A percentile compares a stretch with the other conserved stretches of the same genome.
phyloP scores from a whole-genome alignment of 805 yeast species.

The Saccharomycopsis javanensis region DNA sequence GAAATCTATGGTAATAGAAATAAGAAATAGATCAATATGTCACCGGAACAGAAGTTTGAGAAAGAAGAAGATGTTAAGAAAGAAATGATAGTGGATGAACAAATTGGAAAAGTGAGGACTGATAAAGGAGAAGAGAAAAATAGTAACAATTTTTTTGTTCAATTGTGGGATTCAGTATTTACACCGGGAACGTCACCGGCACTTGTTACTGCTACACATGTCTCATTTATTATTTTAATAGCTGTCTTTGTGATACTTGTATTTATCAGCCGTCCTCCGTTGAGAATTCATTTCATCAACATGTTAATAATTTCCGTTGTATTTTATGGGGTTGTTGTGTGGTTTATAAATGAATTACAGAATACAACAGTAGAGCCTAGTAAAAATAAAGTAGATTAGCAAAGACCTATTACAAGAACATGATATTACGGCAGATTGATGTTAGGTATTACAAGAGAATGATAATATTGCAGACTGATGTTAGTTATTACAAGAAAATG shows the following conservation, averaged over 20 bases:
- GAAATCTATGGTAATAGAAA: no score
- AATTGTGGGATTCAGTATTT: slow-evolving; percentile 84
- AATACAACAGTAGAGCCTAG: slow-evolving; percentile 9
- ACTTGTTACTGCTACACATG: slow-evolving; percentile 79
- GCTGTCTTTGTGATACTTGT: slow-evolving; percentile 49
- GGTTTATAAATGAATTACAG: slow-evolving; percentile 74
- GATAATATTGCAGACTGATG: no score
- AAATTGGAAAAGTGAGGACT: slow-evolving; percentile 16
- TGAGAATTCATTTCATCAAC: slow-evolving; percentile 47
- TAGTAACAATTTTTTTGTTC: slow-evolving; percentile 37
- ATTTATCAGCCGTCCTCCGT: slow-evolving; percentile 46
- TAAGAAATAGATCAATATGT: no score
- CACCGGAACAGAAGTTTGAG: no score
- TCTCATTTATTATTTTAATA: slow-evolving; percentile 59
- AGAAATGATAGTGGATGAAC: not conserved
- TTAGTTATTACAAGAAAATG: no score
- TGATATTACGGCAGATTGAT: no score
- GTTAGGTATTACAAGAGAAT: no score
- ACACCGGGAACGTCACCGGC: slow-evolving; percentile 93
- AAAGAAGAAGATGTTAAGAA: no score
- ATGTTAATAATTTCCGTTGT: slow-evolving; percentile 46
- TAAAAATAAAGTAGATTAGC: slow-evolving; percentile 31
- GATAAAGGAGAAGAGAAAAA: not conserved
- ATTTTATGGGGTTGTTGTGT: slow-evolving; percentile 72
- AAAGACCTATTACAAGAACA: slow-evolving; percentile 18